phyloP scores from a whole-genome alignment of 805 yeast genomes.

The Yarrowia hollandica region DNA sequence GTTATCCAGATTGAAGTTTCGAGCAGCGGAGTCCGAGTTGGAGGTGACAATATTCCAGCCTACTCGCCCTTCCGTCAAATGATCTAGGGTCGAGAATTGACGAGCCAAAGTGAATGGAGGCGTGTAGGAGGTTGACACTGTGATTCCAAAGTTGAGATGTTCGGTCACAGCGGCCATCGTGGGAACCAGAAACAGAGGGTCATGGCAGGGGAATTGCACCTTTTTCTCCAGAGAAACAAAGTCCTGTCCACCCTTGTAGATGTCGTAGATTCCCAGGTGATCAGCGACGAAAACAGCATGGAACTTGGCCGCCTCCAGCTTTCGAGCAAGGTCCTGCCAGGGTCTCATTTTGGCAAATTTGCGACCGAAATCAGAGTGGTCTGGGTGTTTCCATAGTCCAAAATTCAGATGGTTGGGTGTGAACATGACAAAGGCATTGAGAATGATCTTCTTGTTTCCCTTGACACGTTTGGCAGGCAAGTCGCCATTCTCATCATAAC shows the following conservation, averaged over 20 bases:
- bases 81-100: conserved; percentile 49
- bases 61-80: conserved; percentile 47
- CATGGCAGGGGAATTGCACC: conserved; percentile 44
- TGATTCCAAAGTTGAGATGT: conserved; percentile 46
- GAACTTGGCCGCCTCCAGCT: conserved; percentile 32
- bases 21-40: conserved; percentile 47
- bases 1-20: conserved; percentile 43
- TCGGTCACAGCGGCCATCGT: conserved; percentile 50
- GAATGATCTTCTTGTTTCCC: conserved; percentile 16
- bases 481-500: not conserved
- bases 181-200: conserved; percentile 45
- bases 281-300: conserved; percentile 47
- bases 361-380: conserved; percentile 1
- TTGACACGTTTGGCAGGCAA: conserved; percentile 12
- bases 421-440: conserved; percentile 12
- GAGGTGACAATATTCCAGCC: conserved; percentile 54
- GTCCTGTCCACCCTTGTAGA: conserved; percentile 44
- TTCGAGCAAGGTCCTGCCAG: conserved; percentile 1
- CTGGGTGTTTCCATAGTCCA: not conserved
- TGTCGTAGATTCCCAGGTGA: conserved; percentile 46
- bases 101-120: conserved; percentile 48
- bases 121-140: conserved; percentile 48
- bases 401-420: conserved; percentile 6
- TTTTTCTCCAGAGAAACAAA: conserved; percentile 42
- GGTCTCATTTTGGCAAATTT: conserved; percentile 6